These are phyloP conservation scores for Domatiomyces catenatus DNA, from an alignment of 2,329 filamentous ascomycete genomes.

Conservation along the genomic window DNA sequence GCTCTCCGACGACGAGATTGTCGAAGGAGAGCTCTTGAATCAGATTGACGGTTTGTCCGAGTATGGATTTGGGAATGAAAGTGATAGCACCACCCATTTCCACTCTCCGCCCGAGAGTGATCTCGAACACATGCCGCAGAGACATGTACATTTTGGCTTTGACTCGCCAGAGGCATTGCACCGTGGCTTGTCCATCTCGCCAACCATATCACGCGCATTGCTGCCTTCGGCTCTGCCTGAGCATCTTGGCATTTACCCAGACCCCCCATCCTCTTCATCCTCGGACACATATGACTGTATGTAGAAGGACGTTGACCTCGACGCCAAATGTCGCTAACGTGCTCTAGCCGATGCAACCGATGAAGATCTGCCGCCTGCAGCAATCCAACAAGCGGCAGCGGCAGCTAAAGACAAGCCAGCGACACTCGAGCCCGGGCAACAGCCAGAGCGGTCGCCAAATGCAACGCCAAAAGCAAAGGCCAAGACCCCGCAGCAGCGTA, in stretches of 20 bases:
- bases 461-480: constrained; percentile 10
- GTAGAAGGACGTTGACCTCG: constrained; percentile 5
- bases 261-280: neutral
- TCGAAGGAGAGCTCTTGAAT: constrained; percentile 14
- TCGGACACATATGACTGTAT: constrained; percentile 14
- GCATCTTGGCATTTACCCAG: neutral
- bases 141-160: constrained; percentile 56
- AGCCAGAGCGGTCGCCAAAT: constrained; percentile 31
- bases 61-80: constrained; percentile 18
- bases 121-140: constrained; percentile 26
- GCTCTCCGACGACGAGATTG: constrained; percentile 21
- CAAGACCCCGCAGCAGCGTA: constrained; percentile 28
- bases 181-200: constrained; percentile 13
- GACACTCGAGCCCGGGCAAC: constrained; percentile 45
- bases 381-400: constrained; percentile 48
- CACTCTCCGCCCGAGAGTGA: constrained; percentile 16
- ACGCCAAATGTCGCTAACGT: constrained; percentile 9
- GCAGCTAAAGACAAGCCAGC: constrained; percentile 20
- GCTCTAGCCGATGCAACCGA: constrained; percentile 14
- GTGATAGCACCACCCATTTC: constrained; percentile 20
- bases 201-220: constrained; percentile 16
- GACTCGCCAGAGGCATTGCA: constrained; percentile 8
- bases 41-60: constrained; percentile 18
- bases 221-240: constrained; percentile 16
- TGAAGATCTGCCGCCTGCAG: constrained; percentile 30